These are phyloP conservation scores for Kalaharituber pfeilii DNA, from an alignment of 2,329 filamentous ascomycete genomes.

Conservation along the genomic window DNA sequence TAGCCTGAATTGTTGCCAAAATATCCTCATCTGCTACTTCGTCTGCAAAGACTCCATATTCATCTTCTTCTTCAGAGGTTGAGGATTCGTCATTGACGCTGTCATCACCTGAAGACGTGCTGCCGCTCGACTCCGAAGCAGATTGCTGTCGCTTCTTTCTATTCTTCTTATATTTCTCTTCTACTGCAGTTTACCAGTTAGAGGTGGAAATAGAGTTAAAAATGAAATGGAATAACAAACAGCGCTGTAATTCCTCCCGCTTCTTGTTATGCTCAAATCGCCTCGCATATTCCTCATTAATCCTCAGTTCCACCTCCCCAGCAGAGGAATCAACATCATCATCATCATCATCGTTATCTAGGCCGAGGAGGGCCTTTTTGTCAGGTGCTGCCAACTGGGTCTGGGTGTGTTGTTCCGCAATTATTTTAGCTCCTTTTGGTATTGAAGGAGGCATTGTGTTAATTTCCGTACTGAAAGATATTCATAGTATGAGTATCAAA, in stretches of 20 bases:
- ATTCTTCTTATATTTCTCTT: slow-evolving; percentile 60
- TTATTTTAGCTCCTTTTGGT: no score
- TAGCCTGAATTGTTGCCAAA: slow-evolving; percentile 67
- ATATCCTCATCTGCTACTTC: slow-evolving; percentile 75
- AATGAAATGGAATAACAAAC: slow-evolving; percentile 31
- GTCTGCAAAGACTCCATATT: slow-evolving; percentile 72
- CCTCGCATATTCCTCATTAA: slow-evolving; percentile 79
- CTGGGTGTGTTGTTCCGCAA: no score
- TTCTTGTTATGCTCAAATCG: slow-evolving; percentile 97
- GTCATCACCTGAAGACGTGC: slow-evolving; percentile 24
- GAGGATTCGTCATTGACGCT: slow-evolving; percentile 48
- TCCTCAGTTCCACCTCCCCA: slow-evolving; percentile 41
- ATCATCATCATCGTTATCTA: slow-evolving; percentile 18
- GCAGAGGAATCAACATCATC: slow-evolving; percentile 26
- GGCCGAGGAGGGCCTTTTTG: not conserved
- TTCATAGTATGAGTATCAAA: no score
- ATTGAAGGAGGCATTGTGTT: no score
- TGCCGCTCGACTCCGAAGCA: slow-evolving; percentile 16
- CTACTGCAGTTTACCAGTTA: slow-evolving; percentile 39
- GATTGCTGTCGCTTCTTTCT: not conserved
- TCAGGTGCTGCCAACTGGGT: no score
- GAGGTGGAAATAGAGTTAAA: not conserved
- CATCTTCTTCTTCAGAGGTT: slow-evolving; percentile 68
- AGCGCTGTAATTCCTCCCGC: slow-evolving; percentile 61
- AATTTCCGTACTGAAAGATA: no score